Conservation (phyloP, 2,329 filamentous ascomycete genomes). For the Metarhizium humberi region DNA sequence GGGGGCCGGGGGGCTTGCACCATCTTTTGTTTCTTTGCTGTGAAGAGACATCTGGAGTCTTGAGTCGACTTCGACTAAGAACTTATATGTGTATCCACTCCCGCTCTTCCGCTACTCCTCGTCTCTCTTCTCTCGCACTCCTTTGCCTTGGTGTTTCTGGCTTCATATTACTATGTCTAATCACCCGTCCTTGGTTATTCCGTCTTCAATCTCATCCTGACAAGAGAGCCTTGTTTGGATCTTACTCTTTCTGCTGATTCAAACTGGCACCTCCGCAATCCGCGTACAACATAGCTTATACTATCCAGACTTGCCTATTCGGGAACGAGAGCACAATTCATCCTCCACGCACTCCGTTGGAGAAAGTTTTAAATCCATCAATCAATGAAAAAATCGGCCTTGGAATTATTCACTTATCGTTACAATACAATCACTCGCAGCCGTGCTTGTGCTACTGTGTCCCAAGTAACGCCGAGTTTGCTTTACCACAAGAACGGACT, state of each 20-base stretch:
- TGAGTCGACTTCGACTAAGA: constrained; percentile 8
- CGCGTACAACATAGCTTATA: neutral
- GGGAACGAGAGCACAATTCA: neutral
- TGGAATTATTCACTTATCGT: neutral
- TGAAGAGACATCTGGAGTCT: neutral
- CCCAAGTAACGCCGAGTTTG: neutral
- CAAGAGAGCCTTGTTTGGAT: neutral
- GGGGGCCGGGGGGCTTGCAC: constrained; percentile 2
- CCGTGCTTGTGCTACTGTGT: neutral
- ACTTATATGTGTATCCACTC: constrained; percentile 23
- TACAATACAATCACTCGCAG: neutral
- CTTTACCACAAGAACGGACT: neutral
- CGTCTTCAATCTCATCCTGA: neutral
- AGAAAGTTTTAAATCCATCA: neutral
- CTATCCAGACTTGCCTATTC: neutral
- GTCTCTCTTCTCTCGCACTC: constrained; percentile 9
- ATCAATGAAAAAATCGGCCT: neutral
- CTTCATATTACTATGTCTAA: neutral
- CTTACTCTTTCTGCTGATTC: neutral
- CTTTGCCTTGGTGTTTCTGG: neutral
- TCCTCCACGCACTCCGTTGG: neutral
- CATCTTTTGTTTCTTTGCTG: constrained; percentile 1
- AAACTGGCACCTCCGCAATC: neutral
- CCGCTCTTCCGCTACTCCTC: constrained; percentile 14
- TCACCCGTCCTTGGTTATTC: neutral